These are phyloP conservation scores for Xanthoconium purpureum DNA, from an alignment of 768 basidiomycete species.

Conservation along the genomic window DNA sequence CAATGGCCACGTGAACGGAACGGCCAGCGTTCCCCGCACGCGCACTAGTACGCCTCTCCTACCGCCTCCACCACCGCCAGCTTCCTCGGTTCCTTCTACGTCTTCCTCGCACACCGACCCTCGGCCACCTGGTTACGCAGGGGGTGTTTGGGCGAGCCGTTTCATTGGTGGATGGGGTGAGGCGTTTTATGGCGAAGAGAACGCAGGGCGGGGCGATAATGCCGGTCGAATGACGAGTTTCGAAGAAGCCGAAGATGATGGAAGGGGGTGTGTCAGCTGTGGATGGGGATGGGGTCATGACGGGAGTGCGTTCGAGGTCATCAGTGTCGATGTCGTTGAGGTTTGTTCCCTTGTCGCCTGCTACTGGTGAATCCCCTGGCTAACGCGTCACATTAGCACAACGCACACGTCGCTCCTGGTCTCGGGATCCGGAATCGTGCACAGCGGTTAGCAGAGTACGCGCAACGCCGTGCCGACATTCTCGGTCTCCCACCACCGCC, in stretches of 20 bases:
- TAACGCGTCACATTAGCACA: slow-evolving; percentile 38
- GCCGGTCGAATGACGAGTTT: slow-evolving; percentile 27
- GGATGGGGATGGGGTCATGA: slow-evolving; percentile 80
- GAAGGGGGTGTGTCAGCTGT: slow-evolving; percentile 58
- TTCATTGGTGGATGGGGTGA: slow-evolving; percentile 44
- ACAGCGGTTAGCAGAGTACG: slow-evolving; percentile 67
- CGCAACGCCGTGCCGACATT: slow-evolving; percentile 53
- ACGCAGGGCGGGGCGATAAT: slow-evolving; percentile 28
- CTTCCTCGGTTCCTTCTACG: slow-evolving; percentile 21
- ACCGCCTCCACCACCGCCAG: slow-evolving; percentile 11
- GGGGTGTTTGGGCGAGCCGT: slow-evolving; percentile 35
- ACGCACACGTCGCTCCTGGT: slow-evolving; percentile 51
- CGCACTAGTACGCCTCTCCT: slow-evolving; percentile 30
- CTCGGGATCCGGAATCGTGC: slow-evolving; percentile 58
- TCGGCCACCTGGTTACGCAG: slow-evolving; percentile 24
- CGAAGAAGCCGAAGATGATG: slow-evolving; percentile 52
- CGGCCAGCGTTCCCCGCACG: slow-evolving; percentile 27
- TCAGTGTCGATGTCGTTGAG: slow-evolving; percentile 60
- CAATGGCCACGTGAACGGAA: slow-evolving; percentile 34
- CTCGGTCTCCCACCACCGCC: slow-evolving; percentile 28
- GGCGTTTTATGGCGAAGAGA: slow-evolving; percentile 31
- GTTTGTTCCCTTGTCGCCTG: slow-evolving; percentile 37
- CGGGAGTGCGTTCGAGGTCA: slow-evolving; percentile 71
- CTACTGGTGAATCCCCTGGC: background rate
- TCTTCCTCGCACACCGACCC: slow-evolving; percentile 28